Evolutionary conservation across 352 stramenopile species (phyloP).

Genomic region (Pythium coloratum): DNA sequence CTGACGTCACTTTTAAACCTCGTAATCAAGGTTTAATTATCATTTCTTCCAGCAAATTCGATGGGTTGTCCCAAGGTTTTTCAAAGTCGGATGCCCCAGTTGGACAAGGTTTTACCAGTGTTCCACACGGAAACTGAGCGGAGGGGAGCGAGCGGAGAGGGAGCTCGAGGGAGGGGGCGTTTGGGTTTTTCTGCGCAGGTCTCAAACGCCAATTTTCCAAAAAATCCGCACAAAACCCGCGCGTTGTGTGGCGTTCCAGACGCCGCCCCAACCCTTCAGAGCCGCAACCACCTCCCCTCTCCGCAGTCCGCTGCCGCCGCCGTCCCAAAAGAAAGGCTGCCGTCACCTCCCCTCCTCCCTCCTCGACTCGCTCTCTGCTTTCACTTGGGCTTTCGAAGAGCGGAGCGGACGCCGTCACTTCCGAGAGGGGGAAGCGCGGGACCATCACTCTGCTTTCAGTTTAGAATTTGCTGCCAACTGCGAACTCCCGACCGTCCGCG

Average conservation of each 20-base stretch:
- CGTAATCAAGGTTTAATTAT: slow-evolving; percentile 9
- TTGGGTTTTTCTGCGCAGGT: slow-evolving; percentile 22
- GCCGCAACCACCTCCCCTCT: not conserved
- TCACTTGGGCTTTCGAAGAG: slow-evolving; percentile 31
- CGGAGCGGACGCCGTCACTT: slow-evolving; percentile 23
- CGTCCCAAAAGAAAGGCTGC: slow-evolving; percentile 32
- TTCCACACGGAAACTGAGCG: slow-evolving; percentile 7
- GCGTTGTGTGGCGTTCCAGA: slow-evolving; percentile 8
- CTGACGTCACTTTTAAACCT: slow-evolving; percentile 21
- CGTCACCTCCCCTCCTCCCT: not conserved
- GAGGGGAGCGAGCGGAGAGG: slow-evolving; percentile 5
- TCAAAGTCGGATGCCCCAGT: slow-evolving; percentile 15
- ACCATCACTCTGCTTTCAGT: slow-evolving; percentile 37
- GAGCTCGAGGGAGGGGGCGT: slow-evolving; percentile 1
- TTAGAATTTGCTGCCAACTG: slow-evolving; percentile 33
- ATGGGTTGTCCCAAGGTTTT: slow-evolving; percentile 13
- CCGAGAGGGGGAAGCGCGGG: slow-evolving; percentile 17
- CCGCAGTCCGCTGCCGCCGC: not conserved
- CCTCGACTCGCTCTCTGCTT: slow-evolving; percentile 7
- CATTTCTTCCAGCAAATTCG: slow-evolving; percentile 27
- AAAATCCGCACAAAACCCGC: slow-evolving; percentile 30
- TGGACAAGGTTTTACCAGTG: slow-evolving; percentile 21
- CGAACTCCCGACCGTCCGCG: slow-evolving; percentile 13
- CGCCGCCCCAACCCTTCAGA: slow-evolving; percentile 18
- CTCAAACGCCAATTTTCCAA: slow-evolving; percentile 34